phyloP scores from a whole-genome alignment of 1,139 yeast genomes.

The Kodamaea plutei region DNA sequence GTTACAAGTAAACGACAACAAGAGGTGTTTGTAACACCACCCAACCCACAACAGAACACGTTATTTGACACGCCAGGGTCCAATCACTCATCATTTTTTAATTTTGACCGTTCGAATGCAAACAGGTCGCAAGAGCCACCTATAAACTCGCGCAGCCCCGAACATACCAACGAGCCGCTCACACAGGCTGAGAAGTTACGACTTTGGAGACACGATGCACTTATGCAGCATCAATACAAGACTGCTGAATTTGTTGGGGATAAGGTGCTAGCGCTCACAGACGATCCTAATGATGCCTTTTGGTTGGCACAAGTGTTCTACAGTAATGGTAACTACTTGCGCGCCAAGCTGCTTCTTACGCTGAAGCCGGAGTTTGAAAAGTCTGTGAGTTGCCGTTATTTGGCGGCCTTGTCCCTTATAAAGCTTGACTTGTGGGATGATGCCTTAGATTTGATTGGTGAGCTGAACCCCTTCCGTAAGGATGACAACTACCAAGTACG shows the following conservation, averaged over 20 bases:
- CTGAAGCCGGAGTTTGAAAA: slow-evolving; percentile 38
- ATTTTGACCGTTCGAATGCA: slow-evolving; percentile 22
- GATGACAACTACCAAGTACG: slow-evolving; percentile 37
- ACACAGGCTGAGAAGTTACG: slow-evolving; percentile 85
- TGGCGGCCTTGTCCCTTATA: slow-evolving; percentile 72
- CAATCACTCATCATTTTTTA: slow-evolving; percentile 39
- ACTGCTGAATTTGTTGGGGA: slow-evolving; percentile 94
- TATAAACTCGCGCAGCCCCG: slow-evolving; percentile 7
- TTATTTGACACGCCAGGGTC: slow-evolving; percentile 44
- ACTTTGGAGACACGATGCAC: slow-evolving; percentile 91
- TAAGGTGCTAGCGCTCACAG: slow-evolving; percentile 73
- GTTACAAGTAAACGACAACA: slow-evolving; percentile 40
- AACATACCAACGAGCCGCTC: slow-evolving; percentile 34
- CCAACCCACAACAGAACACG: slow-evolving; percentile 39
- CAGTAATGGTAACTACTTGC: slow-evolving; percentile 65
- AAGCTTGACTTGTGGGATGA: slow-evolving; percentile 83
- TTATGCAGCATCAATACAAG: slow-evolving; percentile 85
- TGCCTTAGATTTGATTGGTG: slow-evolving; percentile 84
- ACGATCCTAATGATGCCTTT: slow-evolving; percentile 90
- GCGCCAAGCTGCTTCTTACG: slow-evolving; percentile 68
- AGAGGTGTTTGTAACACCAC: slow-evolving; percentile 54
- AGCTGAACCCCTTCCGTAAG: slow-evolving; percentile 63
- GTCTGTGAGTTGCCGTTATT: slow-evolving; percentile 71
- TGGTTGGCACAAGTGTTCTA: slow-evolving; percentile 94
- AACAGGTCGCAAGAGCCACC: slow-evolving; percentile 14